Percentiles rank a stretch among this genome's conserved stretches.
These are phyloP conservation scores for Suillus fuscotomentosus DNA, from an alignment of 768 basidiomycete species.

Conservation along the genomic window DNA sequence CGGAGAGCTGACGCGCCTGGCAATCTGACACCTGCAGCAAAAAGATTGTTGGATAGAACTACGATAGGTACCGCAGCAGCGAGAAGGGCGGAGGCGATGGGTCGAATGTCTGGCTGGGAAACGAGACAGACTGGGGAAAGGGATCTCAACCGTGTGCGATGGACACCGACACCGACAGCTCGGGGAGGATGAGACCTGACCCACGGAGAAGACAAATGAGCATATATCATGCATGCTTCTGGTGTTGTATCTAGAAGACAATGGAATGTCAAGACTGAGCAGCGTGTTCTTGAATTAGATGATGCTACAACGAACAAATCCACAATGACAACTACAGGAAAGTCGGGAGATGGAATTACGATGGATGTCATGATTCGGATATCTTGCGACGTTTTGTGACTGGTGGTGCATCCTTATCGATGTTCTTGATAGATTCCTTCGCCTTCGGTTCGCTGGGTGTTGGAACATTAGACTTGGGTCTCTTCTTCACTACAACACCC, in stretches of 20 bases:
- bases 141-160: slow-evolving; percentile 65
- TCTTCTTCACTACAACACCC: slow-evolving; percentile 82
- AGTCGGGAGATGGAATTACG: slow-evolving; percentile 18
- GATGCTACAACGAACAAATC: neutral
- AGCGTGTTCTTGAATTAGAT: neutral
- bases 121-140: slow-evolving; percentile 46
- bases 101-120: slow-evolving; percentile 56
- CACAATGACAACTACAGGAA: neutral
- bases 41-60: slow-evolving; percentile 69
- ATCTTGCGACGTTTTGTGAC: slow-evolving; percentile 62
- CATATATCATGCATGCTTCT: neutral
- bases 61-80: slow-evolving; percentile 62
- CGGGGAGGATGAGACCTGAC: slow-evolving; percentile 25
- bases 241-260: neutral
- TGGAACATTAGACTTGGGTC: slow-evolving; percentile 41
- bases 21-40: slow-evolving; percentile 84
- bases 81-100: slow-evolving; percentile 70
- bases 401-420: slow-evolving; percentile 32
- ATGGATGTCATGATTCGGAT: slow-evolving; percentile 19
- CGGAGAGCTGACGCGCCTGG: slow-evolving; percentile 70
- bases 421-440: slow-evolving; percentile 18
- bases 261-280: neutral
- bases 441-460: slow-evolving; percentile 18
- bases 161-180: slow-evolving; percentile 73
- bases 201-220: slow-evolving; percentile 25